Conservation (phyloP, 202 grass and related monocot species). For the Setaria viridis region DNA sequence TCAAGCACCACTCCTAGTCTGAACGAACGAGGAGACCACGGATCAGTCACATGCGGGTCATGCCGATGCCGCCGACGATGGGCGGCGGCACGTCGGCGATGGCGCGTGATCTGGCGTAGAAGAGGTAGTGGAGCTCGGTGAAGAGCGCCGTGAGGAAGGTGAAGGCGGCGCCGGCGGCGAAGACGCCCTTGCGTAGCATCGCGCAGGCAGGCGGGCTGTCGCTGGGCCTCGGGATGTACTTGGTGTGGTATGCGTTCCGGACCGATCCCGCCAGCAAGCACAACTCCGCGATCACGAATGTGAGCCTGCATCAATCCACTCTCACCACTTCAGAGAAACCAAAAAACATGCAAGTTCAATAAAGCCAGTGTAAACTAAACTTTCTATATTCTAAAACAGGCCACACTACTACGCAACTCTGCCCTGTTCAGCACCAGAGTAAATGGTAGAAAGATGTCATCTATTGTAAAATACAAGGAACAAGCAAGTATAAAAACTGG, state of each 20-base stretch:
- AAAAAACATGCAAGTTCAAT: too few species aligned
- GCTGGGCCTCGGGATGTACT: constrained; percentile 38
- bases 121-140: constrained; percentile 67
- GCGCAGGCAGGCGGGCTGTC: constrained; percentile 38
- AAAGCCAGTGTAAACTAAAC: too few species aligned
- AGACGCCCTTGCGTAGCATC: constrained; percentile 82
- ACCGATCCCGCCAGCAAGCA: constrained; percentile 86
- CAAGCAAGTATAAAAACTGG: too few species aligned
- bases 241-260: constrained; percentile 85
- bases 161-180: constrained; percentile 85
- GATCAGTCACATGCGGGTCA: constrained; percentile 55
- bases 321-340: too few species aligned
- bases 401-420: too few species aligned
- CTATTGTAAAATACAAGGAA: too few species aligned
- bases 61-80: constrained; percentile 66
- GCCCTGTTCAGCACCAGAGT: too few species aligned
- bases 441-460: too few species aligned
- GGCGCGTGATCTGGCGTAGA: constrained; percentile 63
- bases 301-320: constrained; percentile 54
- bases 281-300: constrained; percentile 82
- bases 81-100: constrained; percentile 43
- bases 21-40: too few species aligned
- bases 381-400: too few species aligned
- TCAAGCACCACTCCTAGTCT: background rate
- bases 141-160: constrained; percentile 70